Base-by-base conservation (phyloP, 2,329 filamentous ascomycete species). In the Aspergillus neotritici region DNA sequence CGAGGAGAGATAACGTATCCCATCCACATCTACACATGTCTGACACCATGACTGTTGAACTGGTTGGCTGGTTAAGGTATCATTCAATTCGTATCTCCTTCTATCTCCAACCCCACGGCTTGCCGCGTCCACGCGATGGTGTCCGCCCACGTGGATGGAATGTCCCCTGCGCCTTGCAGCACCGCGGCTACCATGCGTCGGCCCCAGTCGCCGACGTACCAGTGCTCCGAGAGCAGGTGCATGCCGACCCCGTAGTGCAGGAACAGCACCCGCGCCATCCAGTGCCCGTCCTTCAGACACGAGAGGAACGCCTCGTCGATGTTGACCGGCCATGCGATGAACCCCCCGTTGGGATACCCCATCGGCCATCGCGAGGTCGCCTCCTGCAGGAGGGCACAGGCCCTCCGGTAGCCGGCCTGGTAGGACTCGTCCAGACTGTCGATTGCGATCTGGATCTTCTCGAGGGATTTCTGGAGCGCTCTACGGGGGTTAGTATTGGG, bases 151-250 rank as follows among this genome's bases (percentile, higher is more conserved):
- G 52, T 49, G 3, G 44, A 17, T 1, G 60, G 61, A 28, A 60
- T 51, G 5, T 61, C 53, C 11, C 54, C 50, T n/a, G 57, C 29
- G 16, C 48, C 40, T 12, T 58, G 48, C n/a, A 64, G n/a, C 14
- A 56, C 56, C 2, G 57, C 55, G 31, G 54, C 46, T 11, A 64
- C 55, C 10, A 63, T 46, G 30, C 58, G 58, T 10, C 59, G 53
- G 8, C 61, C 60, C 53, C 54, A 60, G 14, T 60, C 57, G n/a
- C 53, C 52, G 9, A 63, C 60, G 41, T 60, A 64, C 61, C 61
- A 64, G 25, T 58, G 55, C 44, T 62, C 51, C 1, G 55, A 60
- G 28, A 62, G 35, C n/a, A 64, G 53, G 36, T 60, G 58, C 56
- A 64, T 57, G 1, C 52, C 54, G 4, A 61, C 52, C 3, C 58